Base-by-base conservation (phyloP, 1,284 basidiomycete species). In the Rhizopogon hawkerae region DNA sequence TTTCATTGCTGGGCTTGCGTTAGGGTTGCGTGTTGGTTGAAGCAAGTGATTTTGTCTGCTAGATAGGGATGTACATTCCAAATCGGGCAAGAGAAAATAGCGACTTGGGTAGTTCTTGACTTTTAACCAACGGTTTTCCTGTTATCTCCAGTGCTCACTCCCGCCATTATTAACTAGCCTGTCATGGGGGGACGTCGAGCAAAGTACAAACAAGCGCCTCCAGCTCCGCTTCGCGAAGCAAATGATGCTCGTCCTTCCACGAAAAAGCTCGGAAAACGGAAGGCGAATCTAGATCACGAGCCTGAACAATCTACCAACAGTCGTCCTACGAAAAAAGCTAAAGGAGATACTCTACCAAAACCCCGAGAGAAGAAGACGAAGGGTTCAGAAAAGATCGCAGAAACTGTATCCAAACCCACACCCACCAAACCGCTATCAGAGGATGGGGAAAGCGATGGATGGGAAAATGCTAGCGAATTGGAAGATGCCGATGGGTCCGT, bases 141-240 rank as follows among this genome's bases (percentile, higher is more conserved):
- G 26, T 41, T 41, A 0, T n/a, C n/a, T 9, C 10, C n/a, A n/a
- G 21, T 41, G 31, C 31, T 31, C 11, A 31, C 31, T 31, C 10
- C 10, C 6, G 18, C 5, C 29, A 48, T 47, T 31, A 48, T 46
- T 39, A 9, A 10, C 43, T 49, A 18, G 29, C 11, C 47, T 52
- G 16, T 21, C 41, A 65, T 67, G 61, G 64, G 65, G 13, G 93
- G 93, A 60, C 81, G 91, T 64, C 83, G 91, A 60, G 82, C 91
- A 57, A 91, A 89, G 70, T 87, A 89, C 71, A 96, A 96, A 74
- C 93, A 97, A 69, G 79, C 75, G 0, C 73, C 82, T 3, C 92
- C 91, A 1, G 72, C 71, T 52, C 81, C 90, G 36, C 62, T 92
- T 16, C 59, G 52, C 10, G 71, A 79, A 18, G 69, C 66, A 9